Base-by-base conservation (phyloP, 352 stramenopile species). In the Pythium brachiatum region DNA sequence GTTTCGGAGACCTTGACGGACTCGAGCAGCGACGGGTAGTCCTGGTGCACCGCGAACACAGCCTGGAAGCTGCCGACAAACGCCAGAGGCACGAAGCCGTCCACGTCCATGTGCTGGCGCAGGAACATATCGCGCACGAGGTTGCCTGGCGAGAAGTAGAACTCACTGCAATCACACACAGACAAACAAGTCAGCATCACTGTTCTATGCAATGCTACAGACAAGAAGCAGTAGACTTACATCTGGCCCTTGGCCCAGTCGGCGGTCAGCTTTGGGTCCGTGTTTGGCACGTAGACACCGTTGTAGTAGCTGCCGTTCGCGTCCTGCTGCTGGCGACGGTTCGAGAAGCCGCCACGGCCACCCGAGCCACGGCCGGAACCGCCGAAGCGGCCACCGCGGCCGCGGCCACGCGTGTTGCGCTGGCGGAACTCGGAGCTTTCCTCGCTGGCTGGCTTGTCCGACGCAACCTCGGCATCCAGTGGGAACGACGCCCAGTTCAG, bases 11-110 rank as follows among this genome's bases (percentile, higher is more conserved):
- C 25, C 60, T 90, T 83, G 62, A 96, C 79, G 48, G 80, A 73
- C 11, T 85, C 81, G 39, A 93, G 62, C 20, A 97, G 75, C 57
- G 88, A 88, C 57, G 75, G 53, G 64, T 95, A 94, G 73, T 95
- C 85, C 68, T 92, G 83, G 69, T 94, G 88, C 58, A 90, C 76
- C 18, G 85, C 80, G 56, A 83, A 95, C 34, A 96, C 88, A 16
- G 86, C 86, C 72, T 94, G 88, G 68, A 96, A 97, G 64, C 86
- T 94, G 54, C 85, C 89, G 12, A 97, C 86, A 54, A 97, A 95
- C 29, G 89, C 87, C 31, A 97, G 68, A 16, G 89, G 89, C 54
- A 97, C 88, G 69, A 83, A 97, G 58, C 88, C 89, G 43, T 96
- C 84, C 13, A 92, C 75, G 62, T 95, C 88, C 82, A 96, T 94